Evolutionary conservation across 106 monocot species (phyloP).

Genomic region (Triglochin maritima): DNA sequence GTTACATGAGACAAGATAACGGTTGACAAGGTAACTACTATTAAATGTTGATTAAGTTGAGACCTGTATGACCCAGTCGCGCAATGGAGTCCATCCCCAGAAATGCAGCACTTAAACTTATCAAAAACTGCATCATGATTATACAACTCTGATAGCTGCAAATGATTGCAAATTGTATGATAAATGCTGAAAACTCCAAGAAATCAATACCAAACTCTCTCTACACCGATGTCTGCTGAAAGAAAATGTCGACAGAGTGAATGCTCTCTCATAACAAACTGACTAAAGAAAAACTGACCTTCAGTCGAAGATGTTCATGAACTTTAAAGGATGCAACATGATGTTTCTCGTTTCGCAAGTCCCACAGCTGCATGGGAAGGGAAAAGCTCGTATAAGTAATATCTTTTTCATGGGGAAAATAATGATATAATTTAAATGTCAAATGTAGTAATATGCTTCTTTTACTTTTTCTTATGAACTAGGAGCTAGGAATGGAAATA

Average conservation of each 20-base stretch:
- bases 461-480: not conserved
- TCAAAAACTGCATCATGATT: constrained; percentile 46
- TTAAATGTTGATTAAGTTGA: not conserved
- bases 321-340: constrained; percentile 48
- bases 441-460: not conserved
- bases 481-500: too few relatives aligned
- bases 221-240: not conserved
- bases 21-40: not conserved
- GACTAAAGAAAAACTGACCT: constrained; percentile 23
- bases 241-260: not conserved
- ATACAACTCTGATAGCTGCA: constrained; percentile 44
- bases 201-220: not conserved
- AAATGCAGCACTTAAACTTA: constrained; percentile 47
- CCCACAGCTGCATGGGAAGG: constrained; percentile 46
- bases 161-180: not conserved
- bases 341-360: constrained; percentile 43
- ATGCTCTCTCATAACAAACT: not conserved
- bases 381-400: not conserved
- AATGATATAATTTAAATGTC: not conserved
- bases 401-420: not conserved
- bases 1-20: constrained; percentile 6
- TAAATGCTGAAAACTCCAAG: not conserved
- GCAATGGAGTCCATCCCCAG: constrained; percentile 32
- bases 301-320: constrained; percentile 49
- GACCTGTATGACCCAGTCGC: constrained; percentile 58